phyloP scores from a whole-genome alignment of 305 asterid species.

The Plantago coronopus region DNA sequence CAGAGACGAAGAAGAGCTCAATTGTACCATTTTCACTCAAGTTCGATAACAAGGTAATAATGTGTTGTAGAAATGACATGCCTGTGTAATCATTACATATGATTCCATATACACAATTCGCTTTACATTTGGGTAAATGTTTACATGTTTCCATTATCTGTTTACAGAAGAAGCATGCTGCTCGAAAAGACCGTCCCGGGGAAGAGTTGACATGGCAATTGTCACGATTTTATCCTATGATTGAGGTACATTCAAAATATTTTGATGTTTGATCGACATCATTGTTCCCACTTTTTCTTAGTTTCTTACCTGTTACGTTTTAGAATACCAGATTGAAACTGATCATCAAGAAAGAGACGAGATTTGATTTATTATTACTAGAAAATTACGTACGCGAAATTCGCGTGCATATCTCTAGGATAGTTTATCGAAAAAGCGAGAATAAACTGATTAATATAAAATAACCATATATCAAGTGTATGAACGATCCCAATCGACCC shows the following conservation, averaged over 20 bases:
- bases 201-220: conserved; percentile 80
- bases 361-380: too few species aligned
- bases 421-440: too few species aligned
- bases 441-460: too few species aligned
- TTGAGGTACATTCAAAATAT: conserved; percentile 57
- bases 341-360: too few species aligned
- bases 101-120: conserved; percentile 3
- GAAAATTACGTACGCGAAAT: too few species aligned
- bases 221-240: conserved; percentile 92
- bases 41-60: conserved; percentile 86
- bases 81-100: conserved; percentile 14
- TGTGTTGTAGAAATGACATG: conserved; percentile 18
- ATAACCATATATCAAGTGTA: too few species aligned
- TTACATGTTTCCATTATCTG: neutral
- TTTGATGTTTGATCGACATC: conserved; percentile 9
- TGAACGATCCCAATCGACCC: too few species aligned
- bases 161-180: conserved; percentile 79
- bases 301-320: conserved; percentile 1
- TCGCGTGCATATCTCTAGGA: too few species aligned
- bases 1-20: conserved; percentile 69
- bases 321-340: too few species aligned
- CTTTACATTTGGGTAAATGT: neutral
- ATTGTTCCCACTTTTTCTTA: neutral
- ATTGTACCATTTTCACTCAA: conserved; percentile 73
- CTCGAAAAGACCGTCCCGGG: conserved; percentile 85